A percentile compares a stretch with the other conserved stretches of the same genome.
These are phyloP conservation scores for Heterobasidion irregulare DNA, from an alignment of 1,284 basidiomycete genomes.

Conservation along the genomic window DNA sequence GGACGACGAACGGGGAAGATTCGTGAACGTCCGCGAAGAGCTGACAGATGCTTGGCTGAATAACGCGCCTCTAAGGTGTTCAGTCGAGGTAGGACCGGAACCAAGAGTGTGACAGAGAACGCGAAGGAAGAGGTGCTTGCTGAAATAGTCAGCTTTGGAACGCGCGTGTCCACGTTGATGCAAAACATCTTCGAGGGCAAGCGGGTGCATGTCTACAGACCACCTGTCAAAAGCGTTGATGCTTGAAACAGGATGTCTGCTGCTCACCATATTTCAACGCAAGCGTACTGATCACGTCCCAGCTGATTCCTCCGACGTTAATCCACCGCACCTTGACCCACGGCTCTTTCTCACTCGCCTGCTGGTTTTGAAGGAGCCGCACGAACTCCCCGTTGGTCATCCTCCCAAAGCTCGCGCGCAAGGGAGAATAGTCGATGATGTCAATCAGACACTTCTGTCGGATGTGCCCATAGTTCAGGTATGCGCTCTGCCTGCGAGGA, in stretches of 20 bases:
- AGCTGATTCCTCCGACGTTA: slow-evolving; percentile 60
- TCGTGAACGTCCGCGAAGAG: slow-evolving; percentile 18
- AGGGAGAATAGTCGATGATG: slow-evolving; percentile 50
- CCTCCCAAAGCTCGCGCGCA: slow-evolving; percentile 38
- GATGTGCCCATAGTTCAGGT: slow-evolving; percentile 42
- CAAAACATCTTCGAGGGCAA: slow-evolving; percentile 62
- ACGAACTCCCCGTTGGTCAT: slow-evolving; percentile 52
- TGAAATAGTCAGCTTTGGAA: slow-evolving; percentile 66
- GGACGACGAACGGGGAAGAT: slow-evolving; percentile 32
- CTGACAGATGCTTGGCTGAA: neutral
- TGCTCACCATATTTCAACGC: slow-evolving; percentile 52
- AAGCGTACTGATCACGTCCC: slow-evolving; percentile 62
- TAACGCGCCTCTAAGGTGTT: neutral
- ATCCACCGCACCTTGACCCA: slow-evolving; percentile 67
- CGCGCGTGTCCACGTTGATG: slow-evolving; percentile 45
- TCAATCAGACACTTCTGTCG: slow-evolving; percentile 52
- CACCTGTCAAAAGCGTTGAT: neutral
- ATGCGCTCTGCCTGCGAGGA: slow-evolving; percentile 42
- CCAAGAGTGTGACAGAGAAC: slow-evolving; percentile 50
- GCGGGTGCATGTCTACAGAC: slow-evolving; percentile 51
- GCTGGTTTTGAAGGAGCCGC: slow-evolving; percentile 33
- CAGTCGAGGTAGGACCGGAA: slow-evolving; percentile 15
- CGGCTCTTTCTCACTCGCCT: slow-evolving; percentile 32
- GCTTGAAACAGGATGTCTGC: neutral
- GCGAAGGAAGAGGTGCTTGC: slow-evolving; percentile 58